Base-by-base conservation (phyloP, 495 filamentous ascomycete genomes). In the Clohesyomyces aquaticus region DNA sequence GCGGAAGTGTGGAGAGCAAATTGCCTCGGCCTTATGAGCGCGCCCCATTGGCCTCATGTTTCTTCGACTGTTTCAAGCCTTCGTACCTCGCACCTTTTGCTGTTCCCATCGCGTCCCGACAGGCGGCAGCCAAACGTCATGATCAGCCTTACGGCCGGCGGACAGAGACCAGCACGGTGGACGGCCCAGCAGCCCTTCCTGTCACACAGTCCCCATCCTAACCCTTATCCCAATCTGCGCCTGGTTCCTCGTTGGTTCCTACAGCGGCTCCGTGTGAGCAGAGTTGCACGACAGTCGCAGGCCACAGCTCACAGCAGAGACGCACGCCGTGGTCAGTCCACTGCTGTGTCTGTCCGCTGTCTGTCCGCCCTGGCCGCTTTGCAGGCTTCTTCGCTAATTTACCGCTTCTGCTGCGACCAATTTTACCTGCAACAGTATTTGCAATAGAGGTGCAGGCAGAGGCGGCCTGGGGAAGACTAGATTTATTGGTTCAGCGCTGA, bases 81-180 rank as follows among this genome's bases (percentile, higher is more conserved):
- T 68, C 60, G 65, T 63, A 63, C 59, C 53, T 68, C 65, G 65
- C 50, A 49, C 59, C 65, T 27, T 63, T 62, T 41, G 29, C 61
- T 58, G 29, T 46, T 59, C 52, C n/a, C 54, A 16, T 25, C 19
- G 43, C 4, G 25, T 45, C 29, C 46, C 48, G 56, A 25, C 55
- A 16, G 27, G 28, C 51, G 51, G 41, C 27, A 35, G 19, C 10
- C 16, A 23, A 46, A 59, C 60, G 51, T 59, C 42, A 48, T 54
- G 23, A 41, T 59, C 66, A 69, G 66, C 66, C 66, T 64, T 69
- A 50, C 61, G 26, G 50, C 8, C 41, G 57, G 12, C 10, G 48
- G 48, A 28, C 18, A 4, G 43, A 22, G 43, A 47, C 35, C 35
- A 41, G 35, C 35, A 41, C 35, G 9, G 35, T 41, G 35, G 35